Evolutionary conservation across 225 moss, liverwort and hornwort genomes (phyloP), one percentile per base, ranked within the genome.

Genomic region (Physcomitrellopsis africana): DNA sequence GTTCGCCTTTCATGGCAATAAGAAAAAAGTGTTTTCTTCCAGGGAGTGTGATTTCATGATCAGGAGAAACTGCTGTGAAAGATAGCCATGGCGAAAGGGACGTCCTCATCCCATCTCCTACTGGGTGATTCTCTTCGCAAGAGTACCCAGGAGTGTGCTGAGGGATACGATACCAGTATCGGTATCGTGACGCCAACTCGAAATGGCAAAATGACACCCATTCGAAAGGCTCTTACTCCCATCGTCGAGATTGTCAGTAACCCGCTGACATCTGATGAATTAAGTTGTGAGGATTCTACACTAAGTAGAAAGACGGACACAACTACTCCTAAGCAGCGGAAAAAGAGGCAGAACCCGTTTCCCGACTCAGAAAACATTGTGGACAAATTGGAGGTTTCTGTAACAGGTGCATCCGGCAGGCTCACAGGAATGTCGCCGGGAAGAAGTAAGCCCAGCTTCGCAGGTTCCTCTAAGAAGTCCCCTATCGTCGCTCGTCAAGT

Each of bases 171-270:
- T 51, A 62, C 37, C 69, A 78, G 43, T 66, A 43, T 49, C 9
- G 27, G 67, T 7, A 73, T 18, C 17, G 27, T 68, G 67, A 53
- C 60, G 15, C 73, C 67, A 23, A 19, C 73, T 23, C 73, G 72
- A 44, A 61, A 18, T 22, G 52, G 67, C 1, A 60, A 10, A 8
- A 19, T 73, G 61, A 73, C 73, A 14, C 68, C 73, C 12, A 41
- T 60, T 17, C 79, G 72, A 18, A 73, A 79, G 73, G 67, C 60
- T 43, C 60, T 79, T 17, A 73, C 72, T 67, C 67, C 79, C 41
- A 73, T 73, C 24, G 60, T 48, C 26, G 73, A 79, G 79, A 67
- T 51, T 51, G 67, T 67, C 60, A 67, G 67, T 52, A 79, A 79
- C 61, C 79, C 79, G 72, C 43, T 79, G 67, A 42, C 73, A 27